Conservation (phyloP, 1,139 yeast genomes). For the Blastobotrys malaysiensis region DNA sequence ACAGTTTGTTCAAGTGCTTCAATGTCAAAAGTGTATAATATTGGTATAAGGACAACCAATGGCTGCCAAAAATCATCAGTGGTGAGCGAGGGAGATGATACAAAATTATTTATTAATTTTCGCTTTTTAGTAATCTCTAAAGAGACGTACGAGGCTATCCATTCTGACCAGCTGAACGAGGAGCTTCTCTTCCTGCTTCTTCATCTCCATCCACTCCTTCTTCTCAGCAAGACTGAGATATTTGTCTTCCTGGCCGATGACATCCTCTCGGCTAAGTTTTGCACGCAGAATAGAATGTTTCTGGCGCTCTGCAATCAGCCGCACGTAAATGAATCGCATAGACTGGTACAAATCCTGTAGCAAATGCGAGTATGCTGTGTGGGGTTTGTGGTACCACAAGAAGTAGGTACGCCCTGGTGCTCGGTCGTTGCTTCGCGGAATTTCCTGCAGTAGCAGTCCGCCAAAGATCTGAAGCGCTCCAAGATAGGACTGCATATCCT, state of each 20-base stretch:
- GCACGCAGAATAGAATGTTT: slow-evolving; percentile 65
- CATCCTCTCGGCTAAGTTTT: slow-evolving; percentile 86
- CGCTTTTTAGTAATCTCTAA: slow-evolving; percentile 36
- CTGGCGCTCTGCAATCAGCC: slow-evolving; percentile 50
- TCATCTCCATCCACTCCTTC: slow-evolving; percentile 56
- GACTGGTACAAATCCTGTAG: slow-evolving; percentile 56
- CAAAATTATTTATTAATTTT: no score
- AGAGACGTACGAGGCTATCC: slow-evolving; percentile 36
- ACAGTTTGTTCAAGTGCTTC: no score
- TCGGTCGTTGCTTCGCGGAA: slow-evolving; percentile 86
- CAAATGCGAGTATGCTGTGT: slow-evolving; percentile 44
- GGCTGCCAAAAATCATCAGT: no score
- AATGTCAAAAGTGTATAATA: no score
- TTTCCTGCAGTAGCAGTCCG: slow-evolving; percentile 62
- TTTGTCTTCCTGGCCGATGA: slow-evolving; percentile 73
- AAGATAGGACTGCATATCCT: slow-evolving; percentile 55
- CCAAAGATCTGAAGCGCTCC: slow-evolving; percentile 36
- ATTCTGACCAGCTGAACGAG: slow-evolving; percentile 32
- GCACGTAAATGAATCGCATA: slow-evolving; percentile 59
- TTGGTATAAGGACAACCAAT: no score
- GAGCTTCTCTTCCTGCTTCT: slow-evolving; percentile 31
- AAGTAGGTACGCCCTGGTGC: slow-evolving; percentile 87
- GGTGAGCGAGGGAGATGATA: no score
- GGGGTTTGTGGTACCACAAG: slow-evolving; percentile 67
- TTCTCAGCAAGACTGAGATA: slow-evolving; percentile 70